Evolutionary conservation across 805 yeast species (phyloP).

Genomic region (Sugiyamaella floridensis): DNA sequence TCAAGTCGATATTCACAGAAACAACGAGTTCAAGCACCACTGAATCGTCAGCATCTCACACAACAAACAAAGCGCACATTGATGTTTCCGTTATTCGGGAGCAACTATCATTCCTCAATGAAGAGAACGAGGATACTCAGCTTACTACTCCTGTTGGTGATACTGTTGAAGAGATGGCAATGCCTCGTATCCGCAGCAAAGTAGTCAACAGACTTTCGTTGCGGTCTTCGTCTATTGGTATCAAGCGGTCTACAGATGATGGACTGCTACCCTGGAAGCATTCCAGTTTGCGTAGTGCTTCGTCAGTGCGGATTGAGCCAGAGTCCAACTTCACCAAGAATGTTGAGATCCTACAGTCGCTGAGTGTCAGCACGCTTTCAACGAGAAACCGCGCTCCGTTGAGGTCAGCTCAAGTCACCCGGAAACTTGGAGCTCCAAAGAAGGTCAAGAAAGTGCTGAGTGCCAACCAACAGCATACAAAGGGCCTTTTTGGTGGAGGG

Average conservation of each 20-base stretch:
- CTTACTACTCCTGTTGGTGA: not conserved
- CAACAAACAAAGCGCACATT: constrained; percentile 1
- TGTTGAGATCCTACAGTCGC: constrained; percentile 8
- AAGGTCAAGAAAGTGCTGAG: constrained; percentile 1
- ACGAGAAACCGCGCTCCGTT: constrained; percentile 2
- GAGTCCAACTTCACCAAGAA: constrained; percentile 1
- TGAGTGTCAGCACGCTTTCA: constrained; percentile 1
- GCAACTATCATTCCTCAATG: constrained; percentile 19
- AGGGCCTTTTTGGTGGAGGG: not conserved
- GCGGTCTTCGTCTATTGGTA: not conserved
- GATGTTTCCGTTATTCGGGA: constrained; percentile 9
- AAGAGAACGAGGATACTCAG: constrained; percentile 8
- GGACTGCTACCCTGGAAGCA: not conserved
- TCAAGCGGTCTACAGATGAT: not conserved
- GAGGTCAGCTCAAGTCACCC: not conserved
- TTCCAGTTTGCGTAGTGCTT: not conserved
- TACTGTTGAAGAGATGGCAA: not conserved
- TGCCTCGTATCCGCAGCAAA: not conserved
- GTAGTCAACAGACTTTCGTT: not conserved
- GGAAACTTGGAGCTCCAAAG: constrained; percentile 6
- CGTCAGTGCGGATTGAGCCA: not conserved
- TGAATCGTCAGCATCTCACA: not conserved
- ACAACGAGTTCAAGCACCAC: not conserved
- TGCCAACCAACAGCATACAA: not conserved
- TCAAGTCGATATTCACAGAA: not conserved